Percentiles rank a stretch among this genome's conserved stretches.
phyloP scores from a whole-genome alignment of 805 yeast species.

The Osmozyma mogii region DNA sequence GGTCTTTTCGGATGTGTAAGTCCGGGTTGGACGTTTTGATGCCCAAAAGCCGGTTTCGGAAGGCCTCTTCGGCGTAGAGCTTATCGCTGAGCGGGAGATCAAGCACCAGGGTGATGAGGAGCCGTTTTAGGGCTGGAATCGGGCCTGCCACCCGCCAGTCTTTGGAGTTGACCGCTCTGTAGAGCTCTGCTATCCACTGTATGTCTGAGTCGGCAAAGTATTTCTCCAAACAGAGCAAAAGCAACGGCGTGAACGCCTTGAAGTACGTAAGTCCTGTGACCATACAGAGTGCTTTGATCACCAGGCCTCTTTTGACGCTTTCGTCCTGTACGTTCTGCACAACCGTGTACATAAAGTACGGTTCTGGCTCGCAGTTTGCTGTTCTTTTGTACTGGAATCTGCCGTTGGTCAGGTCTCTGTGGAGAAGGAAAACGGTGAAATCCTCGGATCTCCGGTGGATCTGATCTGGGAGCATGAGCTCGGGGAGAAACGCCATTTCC shows the following conservation, averaged over 20 bases:
- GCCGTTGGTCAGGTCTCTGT: constrained; percentile 31
- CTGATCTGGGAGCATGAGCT: constrained; percentile 56
- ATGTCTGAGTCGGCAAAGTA: constrained; percentile 26
- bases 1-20: constrained; percentile 35
- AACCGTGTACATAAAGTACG: constrained; percentile 48
- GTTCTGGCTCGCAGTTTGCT: constrained; percentile 25
- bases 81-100: constrained; percentile 37
- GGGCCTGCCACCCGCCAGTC: constrained; percentile 20
- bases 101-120: constrained; percentile 33
- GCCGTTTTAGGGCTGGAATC: constrained; percentile 28
- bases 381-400: constrained; percentile 29
- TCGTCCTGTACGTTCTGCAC: constrained; percentile 42
- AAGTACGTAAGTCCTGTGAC: constrained; percentile 47
- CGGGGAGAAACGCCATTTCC: constrained; percentile 38
- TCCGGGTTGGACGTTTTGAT: constrained; percentile 19
- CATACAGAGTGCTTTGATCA: constrained; percentile 51
- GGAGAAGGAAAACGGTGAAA: constrained; percentile 49
- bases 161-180: constrained; percentile 25
- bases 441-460: constrained; percentile 51
- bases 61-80: constrained; percentile 30
- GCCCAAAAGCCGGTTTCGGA: constrained; percentile 29
- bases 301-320: constrained; percentile 47
- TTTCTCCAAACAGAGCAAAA: constrained; percentile 44
- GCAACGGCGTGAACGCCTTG: constrained; percentile 50
- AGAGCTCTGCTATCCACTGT: constrained; percentile 19